A percentile compares a stretch with the other conserved stretches of the same genome.
phyloP scores from a whole-genome alignment of 129 eudicot genomes.

The Rutidosis leptorrhynchoides region DNA sequence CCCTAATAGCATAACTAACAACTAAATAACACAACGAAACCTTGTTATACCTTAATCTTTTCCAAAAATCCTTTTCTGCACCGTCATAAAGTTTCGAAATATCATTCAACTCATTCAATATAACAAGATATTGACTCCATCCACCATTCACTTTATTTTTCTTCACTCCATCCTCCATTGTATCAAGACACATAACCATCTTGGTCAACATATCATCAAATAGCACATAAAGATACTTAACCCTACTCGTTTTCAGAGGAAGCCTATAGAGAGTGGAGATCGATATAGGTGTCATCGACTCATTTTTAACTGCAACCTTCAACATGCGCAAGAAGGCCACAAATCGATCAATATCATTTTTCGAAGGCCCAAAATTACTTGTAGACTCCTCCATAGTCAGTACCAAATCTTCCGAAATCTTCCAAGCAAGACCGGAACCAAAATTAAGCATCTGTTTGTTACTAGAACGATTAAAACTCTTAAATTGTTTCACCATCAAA shows the following conservation, averaged over 20 bases:
- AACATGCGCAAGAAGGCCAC: slow-evolving; percentile 49
- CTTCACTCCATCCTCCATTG: not conserved
- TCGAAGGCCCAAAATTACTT: slow-evolving; percentile 26
- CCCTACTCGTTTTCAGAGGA: not conserved
- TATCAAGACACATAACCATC: not conserved
- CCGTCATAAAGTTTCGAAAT: slow-evolving; percentile 45
- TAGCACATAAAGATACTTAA: not conserved
- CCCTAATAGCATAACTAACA: slow-evolving; percentile 48
- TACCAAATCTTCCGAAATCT: slow-evolving; percentile 29
- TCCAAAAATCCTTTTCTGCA: slow-evolving; percentile 48
- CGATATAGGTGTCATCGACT: not conserved
- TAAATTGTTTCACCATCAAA: slow-evolving; percentile 41
- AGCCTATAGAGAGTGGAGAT: not conserved
- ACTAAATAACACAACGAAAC: slow-evolving; percentile 50
- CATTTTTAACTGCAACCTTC: slow-evolving; percentile 28
- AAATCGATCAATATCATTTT: slow-evolving; percentile 49
- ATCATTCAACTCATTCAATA: slow-evolving; percentile 51
- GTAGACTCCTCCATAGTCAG: slow-evolving; percentile 27
- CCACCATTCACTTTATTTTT: not conserved
- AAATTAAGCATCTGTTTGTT: slow-evolving; percentile 47
- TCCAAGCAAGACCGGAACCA: slow-evolving; percentile 49
- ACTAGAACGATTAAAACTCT: not conserved
- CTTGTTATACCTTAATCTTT: slow-evolving; percentile 43
- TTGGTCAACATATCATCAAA: not conserved
- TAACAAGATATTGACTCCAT: slow-evolving; percentile 43